Evolutionary conservation across 2,329 filamentous ascomycete genomes (phyloP).

Genomic region (Aspergillus sp.): DNA sequence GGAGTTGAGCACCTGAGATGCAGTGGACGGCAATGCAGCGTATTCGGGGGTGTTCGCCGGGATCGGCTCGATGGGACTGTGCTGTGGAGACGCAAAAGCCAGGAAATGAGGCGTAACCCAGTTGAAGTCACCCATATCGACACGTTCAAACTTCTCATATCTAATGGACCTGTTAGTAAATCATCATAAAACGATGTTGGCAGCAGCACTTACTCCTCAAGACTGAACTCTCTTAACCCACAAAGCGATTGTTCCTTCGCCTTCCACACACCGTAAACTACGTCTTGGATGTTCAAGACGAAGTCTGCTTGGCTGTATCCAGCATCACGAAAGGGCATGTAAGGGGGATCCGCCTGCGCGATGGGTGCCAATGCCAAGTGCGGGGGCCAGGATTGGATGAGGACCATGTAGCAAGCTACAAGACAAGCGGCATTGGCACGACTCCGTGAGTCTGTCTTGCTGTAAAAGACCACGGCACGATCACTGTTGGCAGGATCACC

Average conservation of each 20-base stretch:
- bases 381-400: slow-evolving; percentile 96
- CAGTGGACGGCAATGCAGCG: slow-evolving; percentile 66
- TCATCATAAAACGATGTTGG: neutral
- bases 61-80: slow-evolving; percentile 69
- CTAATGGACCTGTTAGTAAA: slow-evolving; percentile 31
- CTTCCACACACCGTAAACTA: slow-evolving; percentile 98
- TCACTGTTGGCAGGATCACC: slow-evolving; percentile 87
- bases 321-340: slow-evolving; percentile 98
- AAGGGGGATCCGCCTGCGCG: slow-evolving; percentile 89
- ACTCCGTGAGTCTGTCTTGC: slow-evolving; percentile 85
- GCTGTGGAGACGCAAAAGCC: slow-evolving; percentile 92
- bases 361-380: slow-evolving; percentile 93
- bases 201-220: slow-evolving; percentile 65
- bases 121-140: slow-evolving; percentile 99
- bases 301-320: slow-evolving; percentile 99
- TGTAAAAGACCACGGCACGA: slow-evolving; percentile 92
- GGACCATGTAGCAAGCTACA: slow-evolving; percentile 96
- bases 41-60: slow-evolving; percentile 69
- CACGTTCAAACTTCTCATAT: slow-evolving; percentile 90
- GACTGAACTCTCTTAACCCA: slow-evolving; percentile 85
- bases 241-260: slow-evolving; percentile 94
- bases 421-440: slow-evolving; percentile 85
- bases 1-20: slow-evolving; percentile 67
- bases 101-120: slow-evolving; percentile 95
- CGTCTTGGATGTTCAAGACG: slow-evolving; percentile 89